Percentiles rank a stretch among this genome's conserved stretches.
Conservation (phyloP, 331 rosid species). For the Malus hybrid region DNA sequence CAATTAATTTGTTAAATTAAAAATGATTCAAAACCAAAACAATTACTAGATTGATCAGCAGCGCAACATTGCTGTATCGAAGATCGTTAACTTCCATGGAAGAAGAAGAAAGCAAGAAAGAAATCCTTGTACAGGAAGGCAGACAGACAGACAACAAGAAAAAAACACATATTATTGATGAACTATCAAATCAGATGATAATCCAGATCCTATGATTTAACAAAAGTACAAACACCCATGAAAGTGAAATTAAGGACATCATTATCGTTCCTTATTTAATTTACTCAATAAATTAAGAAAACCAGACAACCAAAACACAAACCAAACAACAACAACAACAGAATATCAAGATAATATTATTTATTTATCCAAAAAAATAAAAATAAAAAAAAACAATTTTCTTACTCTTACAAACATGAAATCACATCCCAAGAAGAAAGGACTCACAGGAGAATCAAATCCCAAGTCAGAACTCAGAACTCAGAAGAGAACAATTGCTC, state of each 20-base stretch:
- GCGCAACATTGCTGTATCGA: neutral
- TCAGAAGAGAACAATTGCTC: neutral
- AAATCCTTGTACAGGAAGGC: neutral
- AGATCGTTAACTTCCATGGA: neutral
- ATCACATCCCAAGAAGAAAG: constrained; percentile 31
- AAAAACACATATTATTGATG: neutral
- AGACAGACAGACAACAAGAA: neutral
- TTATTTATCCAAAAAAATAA: neutral
- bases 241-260: too few relatives aligned
- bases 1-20: neutral
- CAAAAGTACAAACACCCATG: too few relatives aligned
- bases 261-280: too few relatives aligned
- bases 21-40: neutral
- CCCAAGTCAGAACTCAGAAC: neutral
- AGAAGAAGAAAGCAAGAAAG: neutral
- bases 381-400: neutral
- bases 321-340: too few relatives aligned
- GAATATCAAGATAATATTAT: neutral
- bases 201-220: neutral
- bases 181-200: neutral
- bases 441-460: neutral
- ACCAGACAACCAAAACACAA: too few relatives aligned
- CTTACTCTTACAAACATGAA: constrained; percentile 14
- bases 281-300: too few relatives aligned
- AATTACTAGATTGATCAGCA: neutral